A percentile compares a stretch with the other conserved stretches of the same genome.
phyloP scores from a whole-genome alignment of 331 rosid species.

The Acacia pycnantha region DNA sequence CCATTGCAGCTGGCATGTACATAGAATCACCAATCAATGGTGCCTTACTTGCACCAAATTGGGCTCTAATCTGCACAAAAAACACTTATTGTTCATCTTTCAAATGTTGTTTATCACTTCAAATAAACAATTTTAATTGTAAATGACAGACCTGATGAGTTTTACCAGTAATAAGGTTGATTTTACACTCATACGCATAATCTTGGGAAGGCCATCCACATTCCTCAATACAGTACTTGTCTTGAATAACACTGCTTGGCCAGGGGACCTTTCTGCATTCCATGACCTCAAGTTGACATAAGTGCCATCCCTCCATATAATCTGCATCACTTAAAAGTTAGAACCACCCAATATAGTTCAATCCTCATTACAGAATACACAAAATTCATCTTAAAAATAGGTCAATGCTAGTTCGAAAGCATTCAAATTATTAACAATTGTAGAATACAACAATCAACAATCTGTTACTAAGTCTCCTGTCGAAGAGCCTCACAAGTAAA shows the following conservation, averaged over 20 bases:
- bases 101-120: conserved; percentile 8
- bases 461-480: background rate
- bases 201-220: conserved; percentile 75
- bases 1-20: conserved; percentile 84
- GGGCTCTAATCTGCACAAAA: conserved; percentile 77
- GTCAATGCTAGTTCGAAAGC: background rate
- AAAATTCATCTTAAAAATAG: background rate
- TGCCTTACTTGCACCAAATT: conserved; percentile 72
- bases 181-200: conserved; percentile 80
- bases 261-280: conserved; percentile 82
- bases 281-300: conserved; percentile 81
- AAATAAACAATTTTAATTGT: conserved; percentile 18
- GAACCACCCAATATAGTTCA: conserved; percentile 19
- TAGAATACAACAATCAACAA: background rate
- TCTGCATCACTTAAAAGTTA: conserved; percentile 44
- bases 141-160: conserved; percentile 82
- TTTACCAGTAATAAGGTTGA: conserved; percentile 87
- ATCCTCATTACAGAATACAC: conserved; percentile 17
- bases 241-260: conserved; percentile 58
- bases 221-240: conserved; percentile 58
- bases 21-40: conserved; percentile 89
- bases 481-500: background rate
- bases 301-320: conserved; percentile 63
- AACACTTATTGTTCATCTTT: background rate
- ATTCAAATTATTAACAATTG: background rate